Evolutionary conservation across 805 yeast genomes (phyloP).

Genomic region (Teunomyces atbi): DNA sequence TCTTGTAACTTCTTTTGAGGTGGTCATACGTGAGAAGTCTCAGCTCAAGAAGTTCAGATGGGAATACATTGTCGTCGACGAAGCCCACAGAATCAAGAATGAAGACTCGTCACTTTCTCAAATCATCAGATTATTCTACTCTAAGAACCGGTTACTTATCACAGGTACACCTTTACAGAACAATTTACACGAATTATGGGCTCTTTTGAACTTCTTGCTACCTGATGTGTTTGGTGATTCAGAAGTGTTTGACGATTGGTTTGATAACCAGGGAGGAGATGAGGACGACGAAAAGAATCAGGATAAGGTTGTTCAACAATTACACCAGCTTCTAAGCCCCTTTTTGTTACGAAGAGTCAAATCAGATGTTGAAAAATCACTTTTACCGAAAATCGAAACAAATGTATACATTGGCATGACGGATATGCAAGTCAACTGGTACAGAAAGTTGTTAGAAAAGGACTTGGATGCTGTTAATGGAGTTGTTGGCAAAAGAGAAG

Average conservation of each 20-base stretch:
- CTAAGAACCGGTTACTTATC: conserved; percentile 78
- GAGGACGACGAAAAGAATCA: conserved; percentile 47
- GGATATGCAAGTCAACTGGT: conserved; percentile 93
- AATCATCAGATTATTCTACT: conserved; percentile 83
- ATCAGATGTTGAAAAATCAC: conserved; percentile 87
- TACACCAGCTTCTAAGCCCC: conserved; percentile 86
- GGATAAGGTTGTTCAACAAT: conserved; percentile 80
- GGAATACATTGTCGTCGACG: conserved; percentile 94
- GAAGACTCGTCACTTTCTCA: conserved; percentile 91
- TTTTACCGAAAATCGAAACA: conserved; percentile 86
- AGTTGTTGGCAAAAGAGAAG: conserved; percentile 89
- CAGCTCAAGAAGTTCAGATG: conserved; percentile 79
- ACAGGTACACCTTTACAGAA: conserved; percentile 97
- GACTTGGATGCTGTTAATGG: conserved; percentile 97
- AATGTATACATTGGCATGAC: conserved; percentile 93
- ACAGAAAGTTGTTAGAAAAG: conserved; percentile 80
- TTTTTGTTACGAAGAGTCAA: conserved; percentile 86
- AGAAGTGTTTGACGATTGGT: conserved; percentile 89
- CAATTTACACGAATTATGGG: conserved; percentile 95
- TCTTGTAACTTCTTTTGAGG: conserved; percentile 85
- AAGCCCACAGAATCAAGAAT: conserved; percentile 95
- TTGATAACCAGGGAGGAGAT: conserved; percentile 48
- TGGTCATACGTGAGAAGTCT: conserved; percentile 86
- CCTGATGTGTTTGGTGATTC: conserved; percentile 96
- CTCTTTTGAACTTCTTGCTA: conserved; percentile 78